These are phyloP conservation scores for Flagelloscypha sp. DNA, from an alignment of 768 basidiomycete genomes.

Conservation along the genomic window DNA sequence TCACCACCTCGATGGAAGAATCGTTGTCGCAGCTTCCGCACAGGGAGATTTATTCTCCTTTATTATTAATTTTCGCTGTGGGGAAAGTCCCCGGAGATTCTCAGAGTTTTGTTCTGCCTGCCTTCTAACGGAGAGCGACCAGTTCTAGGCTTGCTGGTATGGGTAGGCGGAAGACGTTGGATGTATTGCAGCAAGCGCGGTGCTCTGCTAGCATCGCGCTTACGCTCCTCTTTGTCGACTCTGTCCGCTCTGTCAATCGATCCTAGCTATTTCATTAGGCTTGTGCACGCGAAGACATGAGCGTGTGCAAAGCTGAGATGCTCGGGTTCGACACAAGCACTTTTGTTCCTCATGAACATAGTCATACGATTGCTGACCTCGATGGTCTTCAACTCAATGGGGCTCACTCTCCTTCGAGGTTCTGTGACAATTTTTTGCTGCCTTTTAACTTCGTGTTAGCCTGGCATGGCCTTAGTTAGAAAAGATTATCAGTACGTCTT, in stretches of 20 bases:
- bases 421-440: constrained; percentile 45
- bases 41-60: constrained; percentile 45
- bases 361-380: constrained; percentile 72
- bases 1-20: constrained; percentile 52
- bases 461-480: constrained; percentile 3
- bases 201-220: constrained; percentile 10
- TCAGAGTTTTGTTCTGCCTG: constrained; percentile 58
- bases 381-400: constrained; percentile 72
- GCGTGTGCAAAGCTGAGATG: constrained; percentile 45
- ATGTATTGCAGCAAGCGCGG: constrained; percentile 27
- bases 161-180: constrained; percentile 44
- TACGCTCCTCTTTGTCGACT: constrained; percentile 46
- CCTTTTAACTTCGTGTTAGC: constrained; percentile 45
- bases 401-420: constrained; percentile 81
- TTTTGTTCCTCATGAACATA: constrained; percentile 77
- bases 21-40: constrained; percentile 80
- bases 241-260: constrained; percentile 43
- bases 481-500: constrained; percentile 12
- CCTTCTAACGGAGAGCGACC: constrained; percentile 61
- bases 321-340: constrained; percentile 27
- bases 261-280: constrained; percentile 35
- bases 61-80: constrained; percentile 67
- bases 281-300: constrained; percentile 70
- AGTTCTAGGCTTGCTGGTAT: constrained; percentile 64
- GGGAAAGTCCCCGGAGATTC: constrained; percentile 93